phyloP scores from a whole-genome alignment of 805 yeast species.

The Saccharomycopsis schoenii region DNA sequence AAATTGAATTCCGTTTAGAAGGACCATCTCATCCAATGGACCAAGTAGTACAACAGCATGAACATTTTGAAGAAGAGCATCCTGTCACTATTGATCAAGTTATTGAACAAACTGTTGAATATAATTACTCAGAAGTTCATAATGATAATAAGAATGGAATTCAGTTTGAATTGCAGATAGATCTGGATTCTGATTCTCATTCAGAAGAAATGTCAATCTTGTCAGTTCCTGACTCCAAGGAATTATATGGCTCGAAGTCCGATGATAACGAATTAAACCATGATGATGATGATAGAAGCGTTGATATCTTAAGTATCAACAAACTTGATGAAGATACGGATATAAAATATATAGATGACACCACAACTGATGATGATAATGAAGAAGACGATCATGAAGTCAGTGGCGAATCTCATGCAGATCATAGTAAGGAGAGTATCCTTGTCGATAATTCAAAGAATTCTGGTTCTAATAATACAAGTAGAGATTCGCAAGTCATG shows the following conservation, averaged over 20 bases:
- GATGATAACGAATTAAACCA: not conserved
- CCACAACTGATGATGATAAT: not conserved
- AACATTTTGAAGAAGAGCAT: not conserved
- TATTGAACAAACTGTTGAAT: not conserved
- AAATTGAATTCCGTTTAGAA: not conserved
- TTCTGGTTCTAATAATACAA: not conserved
- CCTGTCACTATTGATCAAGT: not conserved
- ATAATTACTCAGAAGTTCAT: not conserved
- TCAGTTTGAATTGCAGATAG: not conserved
- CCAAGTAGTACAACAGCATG: not conserved
- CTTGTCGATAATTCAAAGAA: not conserved
- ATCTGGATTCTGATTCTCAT: not conserved
- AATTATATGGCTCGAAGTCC: not conserved
- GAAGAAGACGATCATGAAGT: not conserved
- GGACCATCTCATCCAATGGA: not conserved
- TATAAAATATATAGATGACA: not conserved
- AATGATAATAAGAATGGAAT: not conserved
- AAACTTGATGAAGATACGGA: not conserved
- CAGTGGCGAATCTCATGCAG: not conserved
- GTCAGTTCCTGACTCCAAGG: not conserved
- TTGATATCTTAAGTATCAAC: not conserved
- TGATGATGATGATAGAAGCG: not conserved
- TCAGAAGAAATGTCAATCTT: not conserved
- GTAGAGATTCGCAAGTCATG: not conserved
- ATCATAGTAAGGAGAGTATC: not conserved